Conservation (phyloP, 139 green algal species). For the Chlamydomonas incerta region DNA sequence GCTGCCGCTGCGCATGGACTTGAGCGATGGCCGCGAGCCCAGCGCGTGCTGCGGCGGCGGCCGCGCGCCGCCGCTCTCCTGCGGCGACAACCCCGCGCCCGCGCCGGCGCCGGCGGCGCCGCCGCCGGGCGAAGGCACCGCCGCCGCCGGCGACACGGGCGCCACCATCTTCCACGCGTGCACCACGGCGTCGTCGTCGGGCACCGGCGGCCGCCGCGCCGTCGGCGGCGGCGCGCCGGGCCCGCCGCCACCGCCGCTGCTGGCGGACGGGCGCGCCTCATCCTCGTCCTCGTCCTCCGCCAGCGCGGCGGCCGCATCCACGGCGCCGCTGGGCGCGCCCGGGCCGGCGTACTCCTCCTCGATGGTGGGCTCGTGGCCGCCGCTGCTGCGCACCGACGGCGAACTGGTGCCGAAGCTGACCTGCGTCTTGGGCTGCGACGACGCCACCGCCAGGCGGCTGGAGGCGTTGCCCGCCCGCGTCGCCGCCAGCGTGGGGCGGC, state of each 20-base stretch:
- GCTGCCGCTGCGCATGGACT: neutral
- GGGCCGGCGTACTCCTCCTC: no score
- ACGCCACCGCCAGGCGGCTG: conserved; percentile 23
- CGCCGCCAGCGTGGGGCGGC: neutral
- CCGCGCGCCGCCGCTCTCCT: no score
- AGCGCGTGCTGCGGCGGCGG: neutral
- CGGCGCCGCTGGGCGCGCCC: neutral
- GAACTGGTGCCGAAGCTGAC: neutral
- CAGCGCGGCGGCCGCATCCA: neutral
- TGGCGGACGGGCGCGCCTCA: neutral
- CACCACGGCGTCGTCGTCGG: neutral
- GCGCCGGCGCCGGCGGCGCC: neutral
- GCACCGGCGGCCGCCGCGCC: neutral
- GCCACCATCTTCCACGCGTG: conserved; percentile 35
- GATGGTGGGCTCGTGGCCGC: no score
- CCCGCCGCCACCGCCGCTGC: no score
- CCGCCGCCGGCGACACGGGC: neutral
- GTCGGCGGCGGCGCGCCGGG: neutral
- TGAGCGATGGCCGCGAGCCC: conserved; percentile 3
- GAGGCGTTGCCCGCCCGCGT: conserved; percentile 3
- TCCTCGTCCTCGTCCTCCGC: neutral
- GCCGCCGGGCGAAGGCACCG: neutral
- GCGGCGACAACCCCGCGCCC: neutral
- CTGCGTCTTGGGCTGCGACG: neutral
- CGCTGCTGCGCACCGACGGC: neutral